A percentile compares a stretch with the other conserved stretches of the same genome.
Evolutionary conservation across 2,329 filamentous ascomycete genomes (phyloP).

Genomic region (Alternaria atra): DNA sequence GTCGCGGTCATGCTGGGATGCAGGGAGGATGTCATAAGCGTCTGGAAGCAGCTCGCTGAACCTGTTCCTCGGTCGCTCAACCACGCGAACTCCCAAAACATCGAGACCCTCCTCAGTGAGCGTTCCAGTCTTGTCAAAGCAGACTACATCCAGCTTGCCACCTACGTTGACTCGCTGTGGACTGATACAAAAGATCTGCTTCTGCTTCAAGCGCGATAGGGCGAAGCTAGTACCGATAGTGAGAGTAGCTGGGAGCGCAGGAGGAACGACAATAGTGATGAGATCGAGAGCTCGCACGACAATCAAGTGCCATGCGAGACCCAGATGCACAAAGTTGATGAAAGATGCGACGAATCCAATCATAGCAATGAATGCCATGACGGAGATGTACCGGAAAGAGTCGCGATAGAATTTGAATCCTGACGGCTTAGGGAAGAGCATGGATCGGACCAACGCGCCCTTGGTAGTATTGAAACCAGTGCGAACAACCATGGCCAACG

Average conservation of each 20-base stretch:
- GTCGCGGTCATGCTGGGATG: conserved; percentile 64
- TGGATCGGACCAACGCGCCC: conserved; percentile 91
- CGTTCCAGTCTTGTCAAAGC: conserved; percentile 99
- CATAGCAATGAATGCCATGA: conserved; percentile 88
- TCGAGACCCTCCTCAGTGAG: conserved; percentile 96
- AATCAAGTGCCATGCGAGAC: conserved; percentile 87
- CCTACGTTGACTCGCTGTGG: conserved; percentile 96
- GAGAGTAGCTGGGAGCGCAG: conserved; percentile 90
- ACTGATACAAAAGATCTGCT: conserved; percentile 96
- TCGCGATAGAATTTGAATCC: conserved; percentile 99
- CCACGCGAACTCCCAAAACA: conserved; percentile 85
- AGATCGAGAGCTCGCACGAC: conserved; percentile 91
- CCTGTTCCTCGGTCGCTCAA: conserved; percentile 67
- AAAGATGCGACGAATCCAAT: conserved; percentile 91
- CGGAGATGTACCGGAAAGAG: conserved; percentile 96
- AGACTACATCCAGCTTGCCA: conserved; percentile 94
- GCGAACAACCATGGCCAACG: conserved; percentile 87
- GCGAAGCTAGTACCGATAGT: conserved; percentile 98
- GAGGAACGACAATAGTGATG: conserved; percentile 97
- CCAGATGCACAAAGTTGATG: conserved; percentile 88
- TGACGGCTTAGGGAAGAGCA: conserved; percentile 98
- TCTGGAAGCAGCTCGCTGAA: conserved; percentile 82
- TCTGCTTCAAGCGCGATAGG: conserved; percentile 81
- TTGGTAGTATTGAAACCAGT: conserved; percentile 99
- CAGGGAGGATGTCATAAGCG: conserved; percentile 66